Conservation (phyloP, 2,329 filamentous ascomycete species). For the Immersiporthe knoxdaviesiana region DNA sequence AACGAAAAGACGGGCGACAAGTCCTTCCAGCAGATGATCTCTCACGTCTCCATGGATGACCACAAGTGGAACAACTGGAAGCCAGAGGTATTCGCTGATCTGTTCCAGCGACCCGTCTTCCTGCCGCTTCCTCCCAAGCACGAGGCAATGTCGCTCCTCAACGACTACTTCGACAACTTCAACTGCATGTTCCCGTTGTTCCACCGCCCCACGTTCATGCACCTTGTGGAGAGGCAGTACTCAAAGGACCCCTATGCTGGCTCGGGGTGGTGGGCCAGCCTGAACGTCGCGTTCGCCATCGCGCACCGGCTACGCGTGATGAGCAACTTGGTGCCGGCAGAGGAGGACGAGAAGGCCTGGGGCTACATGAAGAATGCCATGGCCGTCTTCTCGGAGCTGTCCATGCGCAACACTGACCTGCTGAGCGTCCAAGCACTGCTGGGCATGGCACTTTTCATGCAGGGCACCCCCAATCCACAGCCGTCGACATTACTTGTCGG, state of each 20-base stretch:
- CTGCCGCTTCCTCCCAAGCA: slow-evolving; percentile 80
- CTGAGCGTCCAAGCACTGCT: slow-evolving; percentile 92
- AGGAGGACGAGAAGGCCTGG: slow-evolving; percentile 95
- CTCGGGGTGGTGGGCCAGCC: slow-evolving; percentile 96
- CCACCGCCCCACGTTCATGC: slow-evolving; percentile 98
- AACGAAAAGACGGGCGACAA: slow-evolving; percentile 96
- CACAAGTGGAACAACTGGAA: slow-evolving; percentile 98
- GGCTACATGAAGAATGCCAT: slow-evolving; percentile 95
- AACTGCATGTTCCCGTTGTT: slow-evolving; percentile 99
- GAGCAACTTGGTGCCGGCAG: slow-evolving; percentile 87
- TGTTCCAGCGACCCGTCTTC: slow-evolving; percentile 86
- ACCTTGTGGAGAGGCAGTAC: slow-evolving; percentile 92
- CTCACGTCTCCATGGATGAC: slow-evolving; percentile 85
- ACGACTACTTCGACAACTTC: slow-evolving; percentile 97
- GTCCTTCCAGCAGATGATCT: slow-evolving; percentile 94
- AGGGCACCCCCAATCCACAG: slow-evolving; percentile 95
- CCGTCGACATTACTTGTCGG: slow-evolving; percentile 90
- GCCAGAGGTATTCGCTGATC: slow-evolving; percentile 92
- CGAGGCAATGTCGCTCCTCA: slow-evolving; percentile 85
- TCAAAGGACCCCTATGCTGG: slow-evolving; percentile 90
- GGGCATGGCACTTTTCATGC: slow-evolving; percentile 92
- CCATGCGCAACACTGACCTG: slow-evolving; percentile 94
- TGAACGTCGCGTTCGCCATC: slow-evolving; percentile 93
- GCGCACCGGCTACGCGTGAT: slow-evolving; percentile 90
- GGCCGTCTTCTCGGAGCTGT: slow-evolving; percentile 88